Conservation (phyloP, 768 basidiomycete genomes). For the Leccinum variicolor region DNA sequence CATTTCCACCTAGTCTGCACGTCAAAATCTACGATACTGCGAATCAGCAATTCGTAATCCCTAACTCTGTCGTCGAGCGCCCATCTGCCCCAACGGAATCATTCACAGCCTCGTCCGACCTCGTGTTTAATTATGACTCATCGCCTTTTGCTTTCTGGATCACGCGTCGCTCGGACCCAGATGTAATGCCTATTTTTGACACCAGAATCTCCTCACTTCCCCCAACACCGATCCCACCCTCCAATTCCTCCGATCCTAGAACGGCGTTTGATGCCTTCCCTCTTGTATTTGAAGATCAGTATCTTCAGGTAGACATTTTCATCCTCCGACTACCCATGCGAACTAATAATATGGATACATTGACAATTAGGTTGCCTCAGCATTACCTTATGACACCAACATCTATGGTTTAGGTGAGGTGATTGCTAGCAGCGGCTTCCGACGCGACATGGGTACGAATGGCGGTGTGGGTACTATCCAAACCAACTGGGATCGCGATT, state of each 20-base stretch:
- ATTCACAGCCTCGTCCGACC: conserved; percentile 47
- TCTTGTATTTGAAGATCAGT: conserved; percentile 77
- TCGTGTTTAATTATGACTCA: conserved; percentile 63
- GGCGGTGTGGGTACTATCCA: conserved; percentile 56
- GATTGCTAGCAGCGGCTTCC: conserved; percentile 64
- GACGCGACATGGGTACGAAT: conserved; percentile 52
- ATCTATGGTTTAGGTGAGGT: conserved; percentile 80
- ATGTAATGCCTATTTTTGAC: conserved; percentile 61
- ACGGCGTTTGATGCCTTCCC: conserved; percentile 63
- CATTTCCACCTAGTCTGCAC: conserved; percentile 44
- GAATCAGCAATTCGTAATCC: conserved; percentile 64
- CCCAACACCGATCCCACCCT: conserved; percentile 52
- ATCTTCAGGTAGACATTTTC: conserved; percentile 52
- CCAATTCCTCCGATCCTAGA: conserved; percentile 46
- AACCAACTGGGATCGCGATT: conserved; percentile 65
- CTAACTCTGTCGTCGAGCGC: conserved; percentile 47
- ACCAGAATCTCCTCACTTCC: conserved; percentile 64
- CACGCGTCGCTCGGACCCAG: conserved; percentile 58
- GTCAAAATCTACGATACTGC: conserved; percentile 65
- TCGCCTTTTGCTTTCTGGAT: conserved; percentile 81
- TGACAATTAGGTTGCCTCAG: conserved; percentile 50
- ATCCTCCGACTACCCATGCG: neutral
- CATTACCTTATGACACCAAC: conserved; percentile 63
- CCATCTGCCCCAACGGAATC: conserved; percentile 36
- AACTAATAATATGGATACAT: neutral